Evolutionary conservation across 306 rosid species (phyloP).

Genomic region (barrel medic (Medicago truncatula)): MtrunA17r5.0-ANR NC_053043.1:21272501-21273000

Average conservation of each 20-base stretch:
- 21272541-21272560: constrained; percentile 9
- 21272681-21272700: neutral
- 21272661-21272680: neutral
- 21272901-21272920: constrained; percentile 20
- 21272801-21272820: neutral
- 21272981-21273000: constrained; percentile 5
- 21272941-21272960: no score
- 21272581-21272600: constrained; percentile 16
- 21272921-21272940: neutral
- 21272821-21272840: constrained; percentile 3
- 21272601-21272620: constrained; percentile 3
- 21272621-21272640: constrained; percentile 11
- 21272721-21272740: constrained; percentile 12
- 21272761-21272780: no score
- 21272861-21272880: constrained; percentile 17
- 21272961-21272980: neutral
- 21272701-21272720: neutral
- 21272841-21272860: constrained; percentile 22
- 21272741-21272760: constrained; percentile 12
- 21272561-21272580: constrained; percentile 6
- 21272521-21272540: neutral
- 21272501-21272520: neutral
- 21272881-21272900: neutral
- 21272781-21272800: neutral
- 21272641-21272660: constrained; percentile 3